Conservation (phyloP, 441 rosid genomes). For the Corymbia citriodora region DNA sequence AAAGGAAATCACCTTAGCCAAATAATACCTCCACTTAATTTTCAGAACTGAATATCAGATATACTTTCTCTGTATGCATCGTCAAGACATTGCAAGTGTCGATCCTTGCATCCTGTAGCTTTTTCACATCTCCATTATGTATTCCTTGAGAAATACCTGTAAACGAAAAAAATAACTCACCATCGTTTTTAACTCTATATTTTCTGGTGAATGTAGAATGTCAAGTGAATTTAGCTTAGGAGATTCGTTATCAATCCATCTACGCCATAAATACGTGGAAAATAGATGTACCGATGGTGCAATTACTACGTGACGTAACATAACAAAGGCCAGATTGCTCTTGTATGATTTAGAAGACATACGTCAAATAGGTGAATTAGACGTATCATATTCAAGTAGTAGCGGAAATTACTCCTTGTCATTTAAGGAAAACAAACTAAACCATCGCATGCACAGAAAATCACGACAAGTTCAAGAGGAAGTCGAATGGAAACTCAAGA, state of each 20-base stretch:
- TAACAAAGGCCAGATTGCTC: not conserved
- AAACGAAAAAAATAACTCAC: not conserved
- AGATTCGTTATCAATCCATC: not conserved
- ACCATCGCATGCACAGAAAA: not conserved
- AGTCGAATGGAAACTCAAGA: not conserved
- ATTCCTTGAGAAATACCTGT: constrained; percentile 17
- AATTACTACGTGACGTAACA: not conserved
- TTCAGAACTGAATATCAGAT: not conserved
- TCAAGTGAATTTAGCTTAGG: not conserved
- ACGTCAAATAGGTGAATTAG: too few relatives aligned
- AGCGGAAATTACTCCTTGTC: too few relatives aligned
- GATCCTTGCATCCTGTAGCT: not conserved
- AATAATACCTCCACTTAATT: too few relatives aligned
- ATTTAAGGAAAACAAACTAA: not conserved
- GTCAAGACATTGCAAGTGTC: not conserved
- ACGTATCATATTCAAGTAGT: too few relatives aligned
- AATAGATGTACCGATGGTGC: not conserved
- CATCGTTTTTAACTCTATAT: not conserved
- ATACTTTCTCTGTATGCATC: not conserved
- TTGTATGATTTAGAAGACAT: too few relatives aligned
- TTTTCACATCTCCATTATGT: not conserved
- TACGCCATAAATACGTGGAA: rapidly evolving
- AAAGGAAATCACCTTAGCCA: not conserved
- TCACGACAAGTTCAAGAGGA: not conserved
- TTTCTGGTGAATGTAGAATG: not conserved